phyloP scores from a whole-genome alignment of 805 yeast genomes.

The Tetrapisispora arboricola region DNA sequence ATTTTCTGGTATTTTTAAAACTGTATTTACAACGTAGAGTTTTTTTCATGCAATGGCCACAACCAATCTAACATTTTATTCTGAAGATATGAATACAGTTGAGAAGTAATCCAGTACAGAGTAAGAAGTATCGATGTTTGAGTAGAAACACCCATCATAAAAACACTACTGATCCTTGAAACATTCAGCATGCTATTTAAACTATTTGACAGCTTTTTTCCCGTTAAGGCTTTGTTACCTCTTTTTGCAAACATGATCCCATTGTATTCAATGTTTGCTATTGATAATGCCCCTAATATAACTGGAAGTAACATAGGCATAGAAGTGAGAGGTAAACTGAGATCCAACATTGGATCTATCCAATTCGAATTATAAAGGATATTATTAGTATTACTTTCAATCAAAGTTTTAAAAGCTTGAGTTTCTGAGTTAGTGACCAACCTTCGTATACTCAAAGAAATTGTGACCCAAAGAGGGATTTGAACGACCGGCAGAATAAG shows the following conservation, averaged over 20 bases:
- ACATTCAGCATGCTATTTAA: slow-evolving; percentile 47
- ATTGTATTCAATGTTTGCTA: slow-evolving; percentile 79
- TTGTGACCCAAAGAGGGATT: slow-evolving; percentile 75
- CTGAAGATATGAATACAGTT: slow-evolving; percentile 63
- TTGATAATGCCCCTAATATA: slow-evolving; percentile 54
- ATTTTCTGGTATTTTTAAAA: not conserved
- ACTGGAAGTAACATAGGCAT: slow-evolving; percentile 66
- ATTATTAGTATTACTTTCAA: slow-evolving; percentile 4
- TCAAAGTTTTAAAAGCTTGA: not conserved
- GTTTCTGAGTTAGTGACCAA: not conserved
- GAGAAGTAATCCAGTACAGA: slow-evolving; percentile 87
- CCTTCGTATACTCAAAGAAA: slow-evolving; percentile 66
- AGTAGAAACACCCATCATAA: slow-evolving; percentile 72
- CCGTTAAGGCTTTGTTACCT: slow-evolving; percentile 4
- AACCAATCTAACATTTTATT: slow-evolving; percentile 58
- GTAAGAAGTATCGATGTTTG: slow-evolving; percentile 80
- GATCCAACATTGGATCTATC: slow-evolving; percentile 21
- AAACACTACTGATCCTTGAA: slow-evolving; percentile 64
- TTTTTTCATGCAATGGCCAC: slow-evolving; percentile 37
- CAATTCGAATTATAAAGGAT: slow-evolving; percentile 6
- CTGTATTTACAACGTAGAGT: slow-evolving; percentile 6
- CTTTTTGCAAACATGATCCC: slow-evolving; percentile 36
- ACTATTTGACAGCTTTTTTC: slow-evolving; percentile 16
- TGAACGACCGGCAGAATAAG: slow-evolving; percentile 67
- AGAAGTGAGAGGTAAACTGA: slow-evolving; percentile 53